A percentile compares a stretch with the other conserved stretches of the same genome.
Evolutionary conservation across 208 protist genomes (phyloP).

Genomic region (Acanthamoeba quina): DNA sequence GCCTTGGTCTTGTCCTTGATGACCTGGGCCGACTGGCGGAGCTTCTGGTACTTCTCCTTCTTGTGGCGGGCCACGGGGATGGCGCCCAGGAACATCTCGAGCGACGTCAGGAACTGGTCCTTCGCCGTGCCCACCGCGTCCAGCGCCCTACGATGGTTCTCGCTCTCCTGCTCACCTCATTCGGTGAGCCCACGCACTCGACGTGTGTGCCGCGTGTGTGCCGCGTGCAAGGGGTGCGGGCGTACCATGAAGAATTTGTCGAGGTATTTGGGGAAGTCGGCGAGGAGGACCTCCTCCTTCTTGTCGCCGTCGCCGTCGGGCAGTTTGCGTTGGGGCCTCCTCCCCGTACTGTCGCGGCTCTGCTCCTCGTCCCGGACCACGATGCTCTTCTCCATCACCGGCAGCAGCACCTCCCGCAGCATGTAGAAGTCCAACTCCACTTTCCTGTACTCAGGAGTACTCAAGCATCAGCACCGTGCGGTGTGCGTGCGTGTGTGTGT

Average conservation of each 20-base stretch:
- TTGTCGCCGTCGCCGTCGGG: background rate
- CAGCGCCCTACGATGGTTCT: constrained; percentile 20
- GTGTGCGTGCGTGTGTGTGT: background rate
- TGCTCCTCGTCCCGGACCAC: background rate
- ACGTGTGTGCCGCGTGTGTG: background rate
- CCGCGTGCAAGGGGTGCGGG: background rate
- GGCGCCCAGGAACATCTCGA: constrained; percentile 59
- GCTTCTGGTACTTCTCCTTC: constrained; percentile 41
- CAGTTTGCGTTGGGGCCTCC: background rate
- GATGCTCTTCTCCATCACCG: constrained; percentile 17
- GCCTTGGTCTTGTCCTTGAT: constrained; percentile 60
- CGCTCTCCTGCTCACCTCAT: constrained; percentile 3
- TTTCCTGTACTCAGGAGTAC: background rate
- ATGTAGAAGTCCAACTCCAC: constrained; percentile 65
- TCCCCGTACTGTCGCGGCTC: background rate
- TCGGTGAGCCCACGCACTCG: background rate
- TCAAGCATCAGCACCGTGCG: background rate
- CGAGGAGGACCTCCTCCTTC: constrained; percentile 26
- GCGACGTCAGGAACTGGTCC: constrained; percentile 44
- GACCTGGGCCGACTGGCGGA: constrained; percentile 5
- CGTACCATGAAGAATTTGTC: constrained; percentile 31
- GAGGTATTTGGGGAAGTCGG: constrained; percentile 41
- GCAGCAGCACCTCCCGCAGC: constrained; percentile 42
- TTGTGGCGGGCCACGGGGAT: constrained; percentile 30
- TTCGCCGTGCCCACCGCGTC: constrained; percentile 5